Evolutionary conservation across 495 filamentous ascomycete genomes (phyloP).

Genomic region (Massariosphaeria phaeospora): DNA sequence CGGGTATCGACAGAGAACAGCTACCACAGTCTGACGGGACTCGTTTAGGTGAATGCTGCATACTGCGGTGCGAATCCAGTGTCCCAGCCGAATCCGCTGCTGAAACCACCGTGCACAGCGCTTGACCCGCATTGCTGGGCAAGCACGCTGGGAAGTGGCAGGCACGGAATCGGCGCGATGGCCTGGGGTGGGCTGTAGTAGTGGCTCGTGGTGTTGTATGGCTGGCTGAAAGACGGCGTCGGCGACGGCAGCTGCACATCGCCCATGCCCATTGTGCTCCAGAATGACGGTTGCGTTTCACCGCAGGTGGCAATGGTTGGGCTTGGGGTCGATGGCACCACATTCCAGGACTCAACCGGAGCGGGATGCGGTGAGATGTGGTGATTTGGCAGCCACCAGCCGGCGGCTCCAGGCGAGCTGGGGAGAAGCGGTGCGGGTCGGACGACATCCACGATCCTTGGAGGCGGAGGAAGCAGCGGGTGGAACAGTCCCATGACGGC

Average conservation of each 20-base stretch:
- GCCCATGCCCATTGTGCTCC: conserved; percentile 71
- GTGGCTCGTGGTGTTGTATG: conserved; percentile 59
- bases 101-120: conserved; percentile 62
- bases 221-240: conserved; percentile 73
- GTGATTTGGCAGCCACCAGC: conserved; percentile 70
- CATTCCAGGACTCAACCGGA: conserved; percentile 87
- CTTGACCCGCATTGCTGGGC: conserved; percentile 71
- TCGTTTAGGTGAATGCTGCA: conserved; percentile 52
- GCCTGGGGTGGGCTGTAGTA: conserved; percentile 62
- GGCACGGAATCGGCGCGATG: conserved; percentile 56
- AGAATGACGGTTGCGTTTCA: conserved; percentile 68
- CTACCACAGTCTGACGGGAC: conserved; percentile 3
- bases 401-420: conserved; percentile 70
- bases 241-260: conserved; percentile 68
- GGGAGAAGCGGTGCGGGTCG: conserved; percentile 77
- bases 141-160: conserved; percentile 88
- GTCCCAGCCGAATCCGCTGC: conserved; percentile 72
- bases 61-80: conserved; percentile 57
- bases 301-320: conserved; percentile 65
- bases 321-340: conserved; percentile 74
- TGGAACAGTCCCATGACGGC: conserved; percentile 80
- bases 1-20: conserved; percentile 25
- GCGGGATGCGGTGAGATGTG: conserved; percentile 51
- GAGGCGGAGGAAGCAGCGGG: conserved; percentile 87
- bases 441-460: conserved; percentile 85